phyloP scores from a whole-genome alignment of 1,284 basidiomycete species.

The Malassezia sp. region DNA sequence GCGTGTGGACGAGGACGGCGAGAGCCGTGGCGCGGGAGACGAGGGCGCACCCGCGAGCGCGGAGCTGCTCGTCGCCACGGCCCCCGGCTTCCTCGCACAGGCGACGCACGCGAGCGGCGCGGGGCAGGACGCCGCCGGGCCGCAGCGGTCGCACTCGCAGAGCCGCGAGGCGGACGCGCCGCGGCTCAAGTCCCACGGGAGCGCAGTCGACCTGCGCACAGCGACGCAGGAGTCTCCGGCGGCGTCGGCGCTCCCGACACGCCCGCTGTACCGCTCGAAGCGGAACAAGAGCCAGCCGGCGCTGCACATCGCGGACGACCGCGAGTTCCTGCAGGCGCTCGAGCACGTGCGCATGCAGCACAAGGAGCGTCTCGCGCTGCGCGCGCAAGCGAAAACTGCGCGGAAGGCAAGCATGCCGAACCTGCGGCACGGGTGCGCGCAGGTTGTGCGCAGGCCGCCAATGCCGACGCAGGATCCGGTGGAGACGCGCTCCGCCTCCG shows the following conservation, averaged over 20 bases:
- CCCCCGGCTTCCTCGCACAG: background rate
- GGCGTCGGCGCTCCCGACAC: background rate
- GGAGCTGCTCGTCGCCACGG: too few relatives aligned
- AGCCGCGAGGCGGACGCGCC: background rate
- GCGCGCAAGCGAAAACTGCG: slow-evolving; percentile 8
- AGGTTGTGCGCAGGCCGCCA: background rate
- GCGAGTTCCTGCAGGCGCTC: slow-evolving; percentile 33
- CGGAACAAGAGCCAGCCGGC: slow-evolving; percentile 35
- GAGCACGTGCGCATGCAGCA: slow-evolving; percentile 30
- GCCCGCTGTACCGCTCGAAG: slow-evolving; percentile 11
- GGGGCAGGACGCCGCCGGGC: background rate
- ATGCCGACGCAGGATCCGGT: background rate
- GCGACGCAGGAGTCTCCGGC: background rate
- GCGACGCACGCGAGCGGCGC: background rate
- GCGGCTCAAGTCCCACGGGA: slow-evolving; percentile 1
- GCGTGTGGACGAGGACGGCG: slow-evolving; percentile 1
- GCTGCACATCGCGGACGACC: slow-evolving; percentile 35
- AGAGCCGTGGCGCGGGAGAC: too few relatives aligned
- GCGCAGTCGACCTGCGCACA: slow-evolving; percentile 1
- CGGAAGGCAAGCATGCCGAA: slow-evolving; percentile 17
- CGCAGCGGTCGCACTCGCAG: background rate
- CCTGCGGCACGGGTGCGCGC: slow-evolving; percentile 4
- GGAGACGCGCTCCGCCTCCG: background rate
- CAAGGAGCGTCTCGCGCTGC: slow-evolving; percentile 23
- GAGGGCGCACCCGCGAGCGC: too few relatives aligned